Conservation (phyloP, 2,329 filamentous ascomycete species). For the Colletotrichum sp. region DNA sequence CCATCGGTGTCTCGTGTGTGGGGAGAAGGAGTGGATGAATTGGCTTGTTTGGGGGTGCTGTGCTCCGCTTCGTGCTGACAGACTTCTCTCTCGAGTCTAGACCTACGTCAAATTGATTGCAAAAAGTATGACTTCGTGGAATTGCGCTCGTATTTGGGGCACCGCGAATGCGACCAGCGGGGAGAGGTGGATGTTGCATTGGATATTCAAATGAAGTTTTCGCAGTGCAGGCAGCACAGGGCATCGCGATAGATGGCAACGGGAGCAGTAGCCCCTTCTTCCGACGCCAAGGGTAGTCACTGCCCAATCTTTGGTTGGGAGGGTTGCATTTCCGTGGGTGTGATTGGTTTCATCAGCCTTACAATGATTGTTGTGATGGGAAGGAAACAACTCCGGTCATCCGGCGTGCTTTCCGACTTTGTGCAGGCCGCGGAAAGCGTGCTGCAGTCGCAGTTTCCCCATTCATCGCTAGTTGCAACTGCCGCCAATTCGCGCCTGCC, state of each 20-base stretch:
- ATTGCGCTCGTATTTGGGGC: background rate
- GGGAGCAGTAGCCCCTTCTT: background rate
- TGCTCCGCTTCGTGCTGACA: background rate
- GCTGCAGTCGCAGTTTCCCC: background rate
- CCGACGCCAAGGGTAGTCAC: background rate
- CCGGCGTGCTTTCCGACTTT: background rate
- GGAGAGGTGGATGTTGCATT: background rate
- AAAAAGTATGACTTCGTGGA: background rate
- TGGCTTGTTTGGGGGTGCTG: background rate
- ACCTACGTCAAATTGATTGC: slow-evolving; percentile 6
- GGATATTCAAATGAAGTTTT: background rate
- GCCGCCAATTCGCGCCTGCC: background rate
- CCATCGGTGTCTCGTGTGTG: background rate
- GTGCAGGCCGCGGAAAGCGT: background rate
- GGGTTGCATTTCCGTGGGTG: background rate
- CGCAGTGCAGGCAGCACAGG: background rate
- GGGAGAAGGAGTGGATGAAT: background rate
- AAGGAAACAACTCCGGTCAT: background rate
- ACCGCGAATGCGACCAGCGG: background rate
- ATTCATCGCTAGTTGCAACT: background rate
- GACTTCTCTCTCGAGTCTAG: background rate
- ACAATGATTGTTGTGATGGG: background rate
- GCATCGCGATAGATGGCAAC: background rate
- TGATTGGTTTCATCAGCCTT: slow-evolving; percentile 13
- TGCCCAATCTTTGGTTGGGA: background rate